Base-by-base conservation (phyloP, 2,329 filamentous ascomycete species). In the Magnaporthiopsis rhizophila region DNA sequence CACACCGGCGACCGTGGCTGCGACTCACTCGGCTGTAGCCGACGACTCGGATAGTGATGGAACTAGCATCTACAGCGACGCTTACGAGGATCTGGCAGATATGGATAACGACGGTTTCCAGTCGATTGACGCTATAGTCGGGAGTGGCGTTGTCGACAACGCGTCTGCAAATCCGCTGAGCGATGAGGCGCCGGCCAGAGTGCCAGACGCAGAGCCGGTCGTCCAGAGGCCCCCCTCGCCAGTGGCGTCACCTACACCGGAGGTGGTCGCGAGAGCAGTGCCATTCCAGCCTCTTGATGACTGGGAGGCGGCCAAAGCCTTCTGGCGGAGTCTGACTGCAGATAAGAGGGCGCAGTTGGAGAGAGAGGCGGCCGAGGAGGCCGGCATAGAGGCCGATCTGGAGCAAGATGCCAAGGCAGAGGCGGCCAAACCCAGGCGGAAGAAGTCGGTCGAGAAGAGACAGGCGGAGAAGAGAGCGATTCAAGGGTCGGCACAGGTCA, bases 41-140 rank as follows among this genome's bases (percentile, higher is more conserved):
- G 73, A 78, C 1, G 78, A 83, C 6, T 72, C 68, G 24, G 69
- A 69, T 12, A 62, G 63, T 3, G 26, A 56, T 36, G 36, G 77
- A 18, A 79, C 77, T 62, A 88, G 83, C 66, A 81, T 90, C 30
- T 93, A 91, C 72, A 91, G 88, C 68, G 90, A 93, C 74, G 90
- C 90, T 1, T 88, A 88, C 64, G 90, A 93, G 74, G 88, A 92
- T 66, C 77, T 89, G 0, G 85, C 84, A 0, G 87, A 91, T 18
- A 71, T 81, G 4, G 87, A 89, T 56, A 83, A 82, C 2, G 83
- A 84, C 60, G 89, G 88, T 0, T 93, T 91, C 70, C 80, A 86
- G 70, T 92, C 89, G 5, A 79, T 93, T 9, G 83, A 92, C 73
- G 90, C 90, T 13, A 84, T 92, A 11, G 81, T 91, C 1, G 83